Evolutionary conservation across 352 stramenopile genomes (phyloP).

Genomic region (Globisporangium carolinianum): DNA sequence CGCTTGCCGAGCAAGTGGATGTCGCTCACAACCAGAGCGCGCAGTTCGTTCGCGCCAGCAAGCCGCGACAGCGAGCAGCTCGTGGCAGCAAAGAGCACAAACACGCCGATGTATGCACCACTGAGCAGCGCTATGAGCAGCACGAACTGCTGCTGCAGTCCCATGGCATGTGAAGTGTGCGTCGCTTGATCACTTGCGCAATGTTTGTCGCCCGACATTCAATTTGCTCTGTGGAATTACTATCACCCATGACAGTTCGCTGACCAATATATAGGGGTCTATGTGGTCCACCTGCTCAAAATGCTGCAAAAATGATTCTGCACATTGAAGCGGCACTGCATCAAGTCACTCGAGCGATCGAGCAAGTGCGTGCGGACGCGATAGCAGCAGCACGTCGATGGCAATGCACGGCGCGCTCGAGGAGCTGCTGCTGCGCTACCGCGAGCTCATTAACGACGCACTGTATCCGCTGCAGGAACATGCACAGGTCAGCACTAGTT

Average conservation of each 20-base stretch:
- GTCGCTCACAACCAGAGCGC: slow-evolving; percentile 59
- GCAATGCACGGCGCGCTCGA: slow-evolving; percentile 21
- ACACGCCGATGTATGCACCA: slow-evolving; percentile 45
- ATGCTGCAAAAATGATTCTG: too few relatives aligned
- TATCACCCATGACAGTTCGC: too few relatives aligned
- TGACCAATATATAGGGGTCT: too few relatives aligned
- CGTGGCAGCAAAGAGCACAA: slow-evolving; percentile 47
- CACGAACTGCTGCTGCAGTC: slow-evolving; percentile 14
- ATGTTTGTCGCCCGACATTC: too few relatives aligned
- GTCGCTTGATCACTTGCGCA: too few relatives aligned
- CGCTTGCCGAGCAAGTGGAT: slow-evolving; percentile 71
- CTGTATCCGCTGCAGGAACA: slow-evolving; percentile 29
- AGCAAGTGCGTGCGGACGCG: too few relatives aligned
- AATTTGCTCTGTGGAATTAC: too few relatives aligned
- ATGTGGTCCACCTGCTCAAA: too few relatives aligned
- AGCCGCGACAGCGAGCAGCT: slow-evolving; percentile 9
- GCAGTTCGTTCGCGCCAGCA: slow-evolving; percentile 8
- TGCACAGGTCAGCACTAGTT: slow-evolving; percentile 13
- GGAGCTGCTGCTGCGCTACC: slow-evolving; percentile 41
- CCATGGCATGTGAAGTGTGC: slow-evolving; percentile 1
- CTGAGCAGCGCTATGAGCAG: slow-evolving; percentile 19
- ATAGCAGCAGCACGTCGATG: background rate
- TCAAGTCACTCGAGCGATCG: too few relatives aligned
- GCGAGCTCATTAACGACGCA: slow-evolving; percentile 24
- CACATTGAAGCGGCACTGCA: too few relatives aligned